Conservation (phyloP, 2,329 filamentous ascomycete genomes). For the Allantophomopsis cytisporea region DNA sequence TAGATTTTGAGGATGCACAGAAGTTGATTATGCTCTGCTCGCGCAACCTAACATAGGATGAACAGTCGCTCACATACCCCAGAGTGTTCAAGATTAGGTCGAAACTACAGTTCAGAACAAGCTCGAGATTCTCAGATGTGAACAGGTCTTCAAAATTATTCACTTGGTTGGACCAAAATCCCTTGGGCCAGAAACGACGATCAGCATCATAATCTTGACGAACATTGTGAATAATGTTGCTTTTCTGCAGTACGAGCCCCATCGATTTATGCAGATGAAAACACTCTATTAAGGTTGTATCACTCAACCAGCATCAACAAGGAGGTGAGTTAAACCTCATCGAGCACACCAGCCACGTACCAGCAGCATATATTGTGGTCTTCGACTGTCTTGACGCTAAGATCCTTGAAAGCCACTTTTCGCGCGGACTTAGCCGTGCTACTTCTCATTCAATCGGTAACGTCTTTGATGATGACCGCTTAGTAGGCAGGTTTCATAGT, state of each 20-base stretch:
- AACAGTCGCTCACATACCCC: slow-evolving; percentile 71
- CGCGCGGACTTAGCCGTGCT: too few relatives aligned
- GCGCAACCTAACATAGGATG: slow-evolving; percentile 81
- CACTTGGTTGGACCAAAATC: slow-evolving; percentile 90
- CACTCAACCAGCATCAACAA: slow-evolving; percentile 77
- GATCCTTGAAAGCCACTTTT: slow-evolving; percentile 32
- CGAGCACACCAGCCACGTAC: slow-evolving; percentile 89
- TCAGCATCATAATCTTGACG: slow-evolving; percentile 75
- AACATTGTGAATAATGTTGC: slow-evolving; percentile 91
- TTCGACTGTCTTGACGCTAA: slow-evolving; percentile 2
- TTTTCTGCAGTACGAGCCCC: slow-evolving; percentile 91
- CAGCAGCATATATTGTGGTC: slow-evolving; percentile 19
- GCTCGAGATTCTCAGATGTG: slow-evolving; percentile 59
- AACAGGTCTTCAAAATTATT: slow-evolving; percentile 79
- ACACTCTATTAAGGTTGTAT: slow-evolving; percentile 63
- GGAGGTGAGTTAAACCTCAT: slow-evolving; percentile 75
- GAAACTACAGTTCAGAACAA: slow-evolving; percentile 69
- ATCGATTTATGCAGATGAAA: slow-evolving; percentile 78
- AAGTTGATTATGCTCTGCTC: slow-evolving; percentile 98
- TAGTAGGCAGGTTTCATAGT: slow-evolving; percentile 70
- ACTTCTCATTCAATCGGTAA: too few relatives aligned
- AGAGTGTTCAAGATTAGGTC: slow-evolving; percentile 86
- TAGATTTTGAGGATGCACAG: slow-evolving; percentile 81
- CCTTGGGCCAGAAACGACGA: slow-evolving; percentile 80
- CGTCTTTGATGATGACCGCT: too few relatives aligned